Evolutionary conservation across 2,329 filamentous ascomycete species (phyloP), one percentile per base, ranked within the genome.

Genomic region (Fusarium proliferatum): DNA sequence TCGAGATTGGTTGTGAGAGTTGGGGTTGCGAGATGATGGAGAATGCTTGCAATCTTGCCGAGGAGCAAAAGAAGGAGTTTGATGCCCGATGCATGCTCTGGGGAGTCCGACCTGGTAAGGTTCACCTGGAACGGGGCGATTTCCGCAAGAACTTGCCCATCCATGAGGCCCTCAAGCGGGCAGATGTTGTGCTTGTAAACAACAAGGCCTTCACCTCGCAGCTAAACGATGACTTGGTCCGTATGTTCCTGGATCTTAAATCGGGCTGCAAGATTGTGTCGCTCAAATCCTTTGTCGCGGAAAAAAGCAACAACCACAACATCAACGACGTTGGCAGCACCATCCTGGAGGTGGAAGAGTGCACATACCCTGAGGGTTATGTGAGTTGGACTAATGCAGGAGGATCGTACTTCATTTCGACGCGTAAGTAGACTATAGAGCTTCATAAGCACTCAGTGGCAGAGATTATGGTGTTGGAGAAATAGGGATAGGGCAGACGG

Each of bases 1-100:
- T 99, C 26, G 94, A 99, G 81, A 91, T 96, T 59, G 96, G 96
- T 23, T 97, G 95, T 81, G 94, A 97, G 80, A 96, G 93, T 82
- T 98, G 95, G 92, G 96, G 96, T 34, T 97, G 96, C 78, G 96
- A 99, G 82, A 94, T 97, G 88, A 97, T 98, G 94, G 88, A 92
- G 64, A 97, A 96, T 69, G 94, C 95, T 4, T 95, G 93, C 84
- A 91, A 92, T 63, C 88, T 97, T 38, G 96, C 94, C 12, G 90
- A 93, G 33, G 88, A 91, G 33, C 96, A 98, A 82, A 88, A 93
- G 73, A 87, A 88, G 41, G 96, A 99, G 81, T 97, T 99, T 77
- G 86, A 88, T 64, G 91, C 93, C n/a, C 90, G 96, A 41, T 96
- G 94, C 77, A 90, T 91, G 55, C 90, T 98, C 28, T 99, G 96